Percentiles rank a stretch among this genome's conserved stretches.
These are phyloP conservation scores for Serendipita vermifera DNA, from an alignment of 768 basidiomycete genomes.

Conservation along the genomic window DNA sequence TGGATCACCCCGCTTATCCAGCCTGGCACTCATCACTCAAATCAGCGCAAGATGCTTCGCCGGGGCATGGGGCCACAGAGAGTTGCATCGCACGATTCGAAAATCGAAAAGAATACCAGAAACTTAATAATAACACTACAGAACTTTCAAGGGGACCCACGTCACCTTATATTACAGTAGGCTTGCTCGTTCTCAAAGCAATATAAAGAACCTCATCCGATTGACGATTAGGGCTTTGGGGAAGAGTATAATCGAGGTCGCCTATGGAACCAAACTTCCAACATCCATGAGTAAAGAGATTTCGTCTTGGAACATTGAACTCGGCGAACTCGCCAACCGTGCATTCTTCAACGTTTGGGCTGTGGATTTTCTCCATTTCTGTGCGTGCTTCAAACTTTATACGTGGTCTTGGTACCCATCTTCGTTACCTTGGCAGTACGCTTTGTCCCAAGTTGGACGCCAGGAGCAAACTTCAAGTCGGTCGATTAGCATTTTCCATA, in stretches of 20 bases:
- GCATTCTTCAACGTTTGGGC: background rate
- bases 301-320: background rate
- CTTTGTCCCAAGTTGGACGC: slow-evolving; percentile 6
- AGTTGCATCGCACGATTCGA: background rate
- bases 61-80: background rate
- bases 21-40: background rate
- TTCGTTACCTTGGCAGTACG: background rate
- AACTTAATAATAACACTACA: background rate
- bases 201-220: too few relatives aligned
- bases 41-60: background rate
- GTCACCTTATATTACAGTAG: too few relatives aligned
- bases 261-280: background rate
- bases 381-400: too few relatives aligned
- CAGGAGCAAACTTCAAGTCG: slow-evolving; percentile 4
- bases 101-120: background rate
- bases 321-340: background rate
- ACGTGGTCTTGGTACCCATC: background rate
- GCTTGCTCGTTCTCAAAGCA: too few relatives aligned
- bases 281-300: background rate
- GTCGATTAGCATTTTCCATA: too few relatives aligned
- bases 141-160: background rate
- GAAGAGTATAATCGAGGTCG: background rate
- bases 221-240: too few relatives aligned
- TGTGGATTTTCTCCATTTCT: background rate
- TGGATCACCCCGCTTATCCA: background rate